Percentiles rank a stretch among this genome's conserved stretches.
Conservation (phyloP, 192 early-diverging fungal genomes). For the Phlyctochytrium planicorne region DNA sequence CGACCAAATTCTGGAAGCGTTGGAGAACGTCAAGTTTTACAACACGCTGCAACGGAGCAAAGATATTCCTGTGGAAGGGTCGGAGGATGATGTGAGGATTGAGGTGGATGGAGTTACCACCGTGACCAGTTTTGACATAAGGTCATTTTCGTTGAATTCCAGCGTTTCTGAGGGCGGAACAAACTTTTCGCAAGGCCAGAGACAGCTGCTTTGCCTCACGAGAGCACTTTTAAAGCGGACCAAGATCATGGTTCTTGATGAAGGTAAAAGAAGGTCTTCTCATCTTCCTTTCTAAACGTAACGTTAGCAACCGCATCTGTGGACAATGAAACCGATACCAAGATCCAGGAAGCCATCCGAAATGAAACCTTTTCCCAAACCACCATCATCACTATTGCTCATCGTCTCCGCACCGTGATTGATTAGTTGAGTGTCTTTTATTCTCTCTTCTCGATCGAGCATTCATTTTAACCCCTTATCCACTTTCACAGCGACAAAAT, state of each 20-base stretch:
- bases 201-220: slow-evolving; percentile 34
- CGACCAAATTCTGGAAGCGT: slow-evolving; percentile 64
- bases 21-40: slow-evolving; percentile 68
- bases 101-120: too few relatives aligned
- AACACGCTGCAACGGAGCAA: too few relatives aligned
- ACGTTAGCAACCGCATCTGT: slow-evolving; percentile 66
- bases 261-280: slow-evolving; percentile 55
- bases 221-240: slow-evolving; percentile 35
- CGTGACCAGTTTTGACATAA: too few relatives aligned
- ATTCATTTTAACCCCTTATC: background rate
- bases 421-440: slow-evolving; percentile 10
- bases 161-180: slow-evolving; percentile 75
- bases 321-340: slow-evolving; percentile 50
- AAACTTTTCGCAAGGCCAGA: slow-evolving; percentile 56
- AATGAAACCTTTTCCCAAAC: slow-evolving; percentile 32
- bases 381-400: slow-evolving; percentile 74
- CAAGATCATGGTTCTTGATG: slow-evolving; percentile 63
- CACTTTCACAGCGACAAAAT: slow-evolving; percentile 69
- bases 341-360: slow-evolving; percentile 78
- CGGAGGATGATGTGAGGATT: slow-evolving; percentile 39
- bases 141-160: slow-evolving; percentile 64
- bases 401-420: slow-evolving; percentile 65
- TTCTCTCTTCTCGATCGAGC: background rate
- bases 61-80: slow-evolving; percentile 27
- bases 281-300: too few relatives aligned